Base-by-base conservation (phyloP, 169 alveolate species). In the Cryptosporidium bovis region DNA sequence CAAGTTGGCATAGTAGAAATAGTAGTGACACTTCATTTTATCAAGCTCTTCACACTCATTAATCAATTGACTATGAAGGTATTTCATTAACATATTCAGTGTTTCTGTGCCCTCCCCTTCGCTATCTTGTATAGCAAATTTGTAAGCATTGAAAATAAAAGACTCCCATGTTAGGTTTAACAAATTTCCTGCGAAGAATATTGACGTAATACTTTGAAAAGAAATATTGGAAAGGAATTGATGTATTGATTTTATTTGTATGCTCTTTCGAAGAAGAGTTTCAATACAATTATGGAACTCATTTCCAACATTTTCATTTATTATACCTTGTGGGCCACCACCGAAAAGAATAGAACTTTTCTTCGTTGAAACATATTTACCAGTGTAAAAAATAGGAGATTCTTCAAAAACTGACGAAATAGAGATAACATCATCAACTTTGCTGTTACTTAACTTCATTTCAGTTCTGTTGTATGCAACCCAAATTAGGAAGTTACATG, bases 401-500 rank as follows among this genome's bases (percentile, higher is more conserved):
- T 55, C 40, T 18, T 8, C 51, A 69, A 24, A 31, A 69, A 16
- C 51, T 27, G 29, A 20, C 16, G 16, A 55, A 51, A 33, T 53
- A 0, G 15, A 27, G 44, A 51, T 51, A 7, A 6, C 24, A 15
- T 10, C 56, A 31, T 4, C 67, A 31, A 53, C 5, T 20, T 3
- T 53, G 3, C 16, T 2, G 13, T 69, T n/a, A 8, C n/a, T 12
- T 5, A 53, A 53, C 1, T 53, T 20, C 12, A 53, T 16, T 0
- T n/a, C 64, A 4, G 29, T n/a, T 53, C 44, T 6, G 20, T 20
- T 51, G 24, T 16, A 27, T 29, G 16, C 12, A 51, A 20, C 27
- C 83, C 65, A 69, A 18, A 53, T 51, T 33, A 29, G 29, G 60
- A n/a, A 69, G 36, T 69, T 69, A n/a, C 27, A 69, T 27, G 51